phyloP scores from a whole-genome alignment of 768 basidiomycete species.

The Holtermanniella nyarrowii region DNA sequence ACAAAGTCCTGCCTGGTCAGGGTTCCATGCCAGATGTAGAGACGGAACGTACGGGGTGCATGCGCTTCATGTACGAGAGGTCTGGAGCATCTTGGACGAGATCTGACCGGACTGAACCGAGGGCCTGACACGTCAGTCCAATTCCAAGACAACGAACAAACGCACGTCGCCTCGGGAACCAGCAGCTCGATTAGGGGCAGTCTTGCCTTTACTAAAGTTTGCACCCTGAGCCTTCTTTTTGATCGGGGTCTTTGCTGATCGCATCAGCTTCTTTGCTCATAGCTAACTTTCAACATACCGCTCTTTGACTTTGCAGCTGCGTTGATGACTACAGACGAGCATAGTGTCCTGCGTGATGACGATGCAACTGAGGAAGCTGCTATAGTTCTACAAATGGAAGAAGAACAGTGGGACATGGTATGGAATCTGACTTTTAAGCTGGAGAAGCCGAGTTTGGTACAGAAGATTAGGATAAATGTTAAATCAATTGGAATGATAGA shows the following conservation, averaged over 20 bases:
- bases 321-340: constrained; percentile 1
- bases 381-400: background rate
- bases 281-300: too few species aligned
- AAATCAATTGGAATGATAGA: too few species aligned
- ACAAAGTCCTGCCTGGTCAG: background rate
- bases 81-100: constrained; percentile 5
- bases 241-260: constrained; percentile 3
- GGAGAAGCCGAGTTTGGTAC: too few species aligned
- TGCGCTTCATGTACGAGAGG: constrained; percentile 5
- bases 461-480: too few species aligned
- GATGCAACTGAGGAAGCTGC: background rate
- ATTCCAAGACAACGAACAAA: too few species aligned
- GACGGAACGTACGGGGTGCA: constrained; percentile 12
- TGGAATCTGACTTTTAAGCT: too few species aligned
- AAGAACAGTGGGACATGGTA: too few species aligned
- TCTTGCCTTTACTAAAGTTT: constrained; percentile 9
- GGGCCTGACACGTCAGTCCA: too few species aligned
- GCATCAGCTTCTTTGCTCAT: too few species aligned
- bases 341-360: background rate
- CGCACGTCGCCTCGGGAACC: constrained; percentile 4
- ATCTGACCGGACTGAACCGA: constrained; percentile 1
- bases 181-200: constrained; percentile 1
- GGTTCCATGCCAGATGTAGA: background rate
- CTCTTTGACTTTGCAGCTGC: constrained; percentile 8
- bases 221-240: constrained; percentile 11